Evolutionary conservation across 768 basidiomycete species (phyloP), one percentile per base, ranked within the genome.

Genomic region (Leccinellum luteum): DNA sequence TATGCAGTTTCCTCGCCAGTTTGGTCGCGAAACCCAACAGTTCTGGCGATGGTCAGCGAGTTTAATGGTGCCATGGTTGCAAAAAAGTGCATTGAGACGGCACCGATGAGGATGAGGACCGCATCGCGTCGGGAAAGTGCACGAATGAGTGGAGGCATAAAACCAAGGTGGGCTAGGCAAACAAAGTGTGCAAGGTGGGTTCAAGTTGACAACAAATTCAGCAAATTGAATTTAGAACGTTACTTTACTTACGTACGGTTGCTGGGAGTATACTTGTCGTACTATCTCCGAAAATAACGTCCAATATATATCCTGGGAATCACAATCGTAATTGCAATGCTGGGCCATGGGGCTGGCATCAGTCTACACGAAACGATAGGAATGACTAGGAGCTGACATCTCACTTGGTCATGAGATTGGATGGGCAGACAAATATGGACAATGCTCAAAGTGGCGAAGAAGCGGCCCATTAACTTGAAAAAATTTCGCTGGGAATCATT

Each of bases 101-200:
- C 85, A 21, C 86, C 86, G 14, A 85, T 59, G 44, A 85, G 75
- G 55, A 87, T 69, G 58, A 87, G 80, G 55, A 86, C 60, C 19
- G 78, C 85, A 72, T 88, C 85, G 31, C 84, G 76, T 30, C 81
- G 73, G 8, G 84, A 76, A 30, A 85, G 65, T 38, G 74, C 59
- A 34, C 78, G 76, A 64, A 78, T 70, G 50, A 78, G 69, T 9
- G 61, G 17, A 50, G 77, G 60, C 73, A 78, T 79, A 51, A 50
- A 13, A 54, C 51, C 12, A 34, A 19, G 23, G 41, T 38, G 27
- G 25, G 21, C 34, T 38, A 27, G 28, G 13, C 12, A 10, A 27
- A n/a, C 17, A 52, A 45, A 23, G 27, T 9, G 28, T 25, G n/a
- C n/a, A n/a, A 4, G 25, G 47, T 8, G 6, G 52, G 14, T n/a